Conservation (phyloP, 257 asterid genomes). For the Coffea canephora region DNA sequence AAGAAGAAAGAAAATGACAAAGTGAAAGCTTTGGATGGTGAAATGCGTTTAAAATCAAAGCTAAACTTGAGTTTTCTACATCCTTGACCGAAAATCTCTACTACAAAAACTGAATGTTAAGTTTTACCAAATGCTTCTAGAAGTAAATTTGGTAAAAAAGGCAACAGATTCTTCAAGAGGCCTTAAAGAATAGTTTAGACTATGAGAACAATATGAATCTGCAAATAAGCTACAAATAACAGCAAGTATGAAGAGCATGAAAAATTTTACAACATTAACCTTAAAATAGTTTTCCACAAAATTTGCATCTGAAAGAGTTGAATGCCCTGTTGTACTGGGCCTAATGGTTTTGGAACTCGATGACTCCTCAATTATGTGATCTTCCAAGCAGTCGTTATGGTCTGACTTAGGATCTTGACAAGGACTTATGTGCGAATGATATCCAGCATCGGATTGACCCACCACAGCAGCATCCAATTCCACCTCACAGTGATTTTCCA, state of each 20-base stretch:
- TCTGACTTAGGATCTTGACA: constrained; percentile 33
- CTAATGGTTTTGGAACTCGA: constrained; percentile 44
- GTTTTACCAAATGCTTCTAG: background rate
- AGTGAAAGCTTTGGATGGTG: background rate
- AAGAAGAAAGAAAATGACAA: background rate
- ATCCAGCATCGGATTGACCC: constrained; percentile 34
- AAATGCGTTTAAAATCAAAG: background rate
- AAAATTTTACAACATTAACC: constrained; percentile 34
- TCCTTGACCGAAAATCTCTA: background rate
- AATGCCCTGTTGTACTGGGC: constrained; percentile 55
- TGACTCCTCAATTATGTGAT: constrained; percentile 27
- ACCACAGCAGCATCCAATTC: constrained; percentile 43
- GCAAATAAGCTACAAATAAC: background rate
- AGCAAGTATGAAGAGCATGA: background rate
- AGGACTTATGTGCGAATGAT: constrained; percentile 33
- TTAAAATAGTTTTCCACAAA: constrained; percentile 93
- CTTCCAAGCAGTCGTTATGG: constrained; percentile 30
- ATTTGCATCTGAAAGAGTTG: constrained; percentile 79
- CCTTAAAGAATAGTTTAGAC: background rate
- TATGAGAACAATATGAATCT: background rate
- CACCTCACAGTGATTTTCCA: constrained; percentile 41
- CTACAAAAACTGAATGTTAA: background rate
- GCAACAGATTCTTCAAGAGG: background rate
- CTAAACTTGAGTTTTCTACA: background rate
- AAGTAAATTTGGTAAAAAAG: background rate